A percentile compares a stretch with the other conserved stretches of the same genome.
phyloP scores from a whole-genome alignment of 2,329 filamentous ascomycete species.

The Magnaporthiopsis poae region DNA sequence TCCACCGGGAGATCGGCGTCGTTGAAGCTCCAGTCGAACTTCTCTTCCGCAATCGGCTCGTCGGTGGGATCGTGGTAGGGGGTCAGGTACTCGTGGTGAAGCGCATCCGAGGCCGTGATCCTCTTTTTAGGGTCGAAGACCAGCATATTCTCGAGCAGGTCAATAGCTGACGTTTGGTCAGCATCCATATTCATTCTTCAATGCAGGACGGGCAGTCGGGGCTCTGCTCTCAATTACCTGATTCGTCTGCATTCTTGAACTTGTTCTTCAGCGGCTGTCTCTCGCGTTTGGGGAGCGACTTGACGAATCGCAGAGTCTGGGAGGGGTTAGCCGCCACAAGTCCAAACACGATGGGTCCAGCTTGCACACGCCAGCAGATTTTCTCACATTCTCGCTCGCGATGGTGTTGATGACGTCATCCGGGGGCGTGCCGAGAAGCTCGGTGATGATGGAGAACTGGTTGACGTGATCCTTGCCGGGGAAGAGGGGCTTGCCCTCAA shows the following conservation, averaged over 20 bases:
- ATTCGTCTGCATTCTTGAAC: constrained; percentile 87
- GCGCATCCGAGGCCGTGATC: constrained; percentile 74
- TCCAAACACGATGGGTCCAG: not conserved
- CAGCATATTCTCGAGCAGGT: constrained; percentile 90
- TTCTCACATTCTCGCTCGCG: constrained; percentile 84
- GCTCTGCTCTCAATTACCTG: constrained; percentile 45
- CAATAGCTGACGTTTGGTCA: constrained; percentile 54
- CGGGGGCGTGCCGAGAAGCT: constrained; percentile 87
- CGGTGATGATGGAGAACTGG: constrained; percentile 98
- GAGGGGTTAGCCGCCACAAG: not conserved
- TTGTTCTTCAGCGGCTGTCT: constrained; percentile 77
- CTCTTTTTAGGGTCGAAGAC: constrained; percentile 98
- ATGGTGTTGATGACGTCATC: constrained; percentile 98
- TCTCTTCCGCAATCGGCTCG: constrained; percentile 89
- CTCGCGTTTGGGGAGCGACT: constrained; percentile 90
- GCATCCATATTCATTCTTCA: not conserved
- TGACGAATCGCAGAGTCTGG: constrained; percentile 89
- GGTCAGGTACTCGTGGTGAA: constrained; percentile 85
- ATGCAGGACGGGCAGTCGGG: too few species aligned
- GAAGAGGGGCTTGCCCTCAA: constrained; percentile 95
- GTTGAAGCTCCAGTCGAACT: constrained; percentile 99
- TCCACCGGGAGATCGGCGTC: constrained; percentile 94
- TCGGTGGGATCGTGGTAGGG: constrained; percentile 97
- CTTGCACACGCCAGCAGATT: constrained; percentile 7
- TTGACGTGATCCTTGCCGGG: constrained; percentile 99